Percentiles rank a stretch among this genome's conserved stretches.
Conservation (phyloP, 2,329 filamentous ascomycete genomes). For the Phoma sp. region DNA sequence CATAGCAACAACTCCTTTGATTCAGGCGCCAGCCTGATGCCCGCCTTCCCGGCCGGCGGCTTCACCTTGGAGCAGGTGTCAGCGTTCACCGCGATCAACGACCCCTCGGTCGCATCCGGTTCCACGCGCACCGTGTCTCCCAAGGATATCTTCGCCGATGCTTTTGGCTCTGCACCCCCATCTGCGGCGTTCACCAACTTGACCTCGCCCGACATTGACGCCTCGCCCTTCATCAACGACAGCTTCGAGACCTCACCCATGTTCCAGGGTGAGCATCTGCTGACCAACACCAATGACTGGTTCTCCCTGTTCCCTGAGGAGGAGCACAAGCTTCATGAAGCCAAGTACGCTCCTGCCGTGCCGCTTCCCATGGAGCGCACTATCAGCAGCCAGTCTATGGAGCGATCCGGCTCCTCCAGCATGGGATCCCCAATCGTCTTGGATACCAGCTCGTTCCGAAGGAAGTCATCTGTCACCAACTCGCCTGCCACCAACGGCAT, state of each 20-base stretch:
- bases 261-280: conserved; percentile 66
- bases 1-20: conserved; percentile 53
- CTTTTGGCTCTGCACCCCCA: conserved; percentile 77
- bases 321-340: conserved; percentile 39
- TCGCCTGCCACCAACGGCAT: conserved; percentile 73
- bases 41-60: conserved; percentile 48
- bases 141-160: conserved; percentile 77
- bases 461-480: conserved; percentile 52
- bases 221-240: conserved; percentile 76
- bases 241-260: conserved; percentile 80
- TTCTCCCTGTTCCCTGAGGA: conserved; percentile 74
- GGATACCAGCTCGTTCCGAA: conserved; percentile 44
- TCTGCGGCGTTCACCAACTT: conserved; percentile 83
- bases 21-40: conserved; percentile 57
- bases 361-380: conserved; percentile 52
- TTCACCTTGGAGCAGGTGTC: conserved; percentile 41
- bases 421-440: conserved; percentile 47
- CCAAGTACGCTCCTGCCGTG: conserved; percentile 31
- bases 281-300: conserved; percentile 68
- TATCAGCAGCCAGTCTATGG: conserved; percentile 47
- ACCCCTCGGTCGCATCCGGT: conserved; percentile 47
- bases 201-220: conserved; percentile 81
- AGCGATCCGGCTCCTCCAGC: conserved; percentile 46
- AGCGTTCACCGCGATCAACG: conserved; percentile 57
- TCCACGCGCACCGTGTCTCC: conserved; percentile 75